Evolutionary conservation across 495 filamentous ascomycete species (phyloP), one percentile per base, ranked within the genome.

Genomic region (Lasiosphaeria miniovina): DNA sequence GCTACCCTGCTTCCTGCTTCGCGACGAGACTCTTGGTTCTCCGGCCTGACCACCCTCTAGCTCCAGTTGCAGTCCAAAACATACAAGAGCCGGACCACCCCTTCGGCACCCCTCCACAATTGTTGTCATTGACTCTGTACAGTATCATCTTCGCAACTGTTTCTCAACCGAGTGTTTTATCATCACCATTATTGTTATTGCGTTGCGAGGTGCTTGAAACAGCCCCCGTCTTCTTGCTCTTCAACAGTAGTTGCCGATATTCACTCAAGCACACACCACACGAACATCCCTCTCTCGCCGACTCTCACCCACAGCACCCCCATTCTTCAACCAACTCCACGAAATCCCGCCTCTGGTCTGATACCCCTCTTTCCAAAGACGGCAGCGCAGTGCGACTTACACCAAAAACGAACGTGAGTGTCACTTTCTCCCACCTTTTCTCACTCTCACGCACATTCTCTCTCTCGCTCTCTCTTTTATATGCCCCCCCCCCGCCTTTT

Each of bases 361-460:
- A 64, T 62, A 67, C 65, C 67, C 69, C 67, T 70, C 62, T 57
- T 66, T 67, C 62, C 65, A 64, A 64, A 64, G 61, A 70, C 67
- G 63, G 61, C 66, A 61, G 60, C 65, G 57, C 58, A 68, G 68
- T 70, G 61, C 62, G 61, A 71, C 68, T 65, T 67, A 59, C 63
- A 66, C 64, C 55, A 41, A 58, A 65, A 62, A 38, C 62, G 38
- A 58, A 63, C 59, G 71, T 74, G 65, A 67, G 69, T 68, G 55
- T 57, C 64, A 64, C 61, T 64, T 67, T 58, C 58, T 65, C 59
- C 60, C 62, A 60, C 57, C 54, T 56, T 55, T 61, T 61, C 61
- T 56, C 36, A 43, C 57, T 58, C 52, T 65, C 59, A 55, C 62
- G 57, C 57, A 50, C 53, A 52, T 61, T 61, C 61, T 54, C 38